phyloP scores from a whole-genome alignment of 805 yeast species.

The Metschnikowia baotianmanensis region DNA sequence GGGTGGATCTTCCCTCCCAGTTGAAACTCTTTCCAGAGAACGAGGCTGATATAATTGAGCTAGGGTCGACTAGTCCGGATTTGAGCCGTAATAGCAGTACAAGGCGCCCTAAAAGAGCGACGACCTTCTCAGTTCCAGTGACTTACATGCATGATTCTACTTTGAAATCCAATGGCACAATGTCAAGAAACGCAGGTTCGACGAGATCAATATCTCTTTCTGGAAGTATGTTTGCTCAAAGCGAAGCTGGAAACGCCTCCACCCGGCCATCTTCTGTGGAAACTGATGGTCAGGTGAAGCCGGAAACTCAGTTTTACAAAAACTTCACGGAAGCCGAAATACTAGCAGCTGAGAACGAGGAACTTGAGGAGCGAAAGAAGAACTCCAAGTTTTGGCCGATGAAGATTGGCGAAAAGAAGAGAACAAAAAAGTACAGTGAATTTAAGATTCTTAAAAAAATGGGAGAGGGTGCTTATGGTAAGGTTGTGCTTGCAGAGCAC shows the following conservation, averaged over 20 bases:
- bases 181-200: conserved; percentile 2
- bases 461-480: conserved; percentile 98
- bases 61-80: conserved; percentile 27
- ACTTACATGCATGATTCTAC: conserved; percentile 14
- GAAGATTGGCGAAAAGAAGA: conserved; percentile 60
- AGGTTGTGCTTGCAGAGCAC: conserved; percentile 77
- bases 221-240: conserved; percentile 9
- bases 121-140: conserved; percentile 30
- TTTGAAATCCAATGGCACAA: not conserved
- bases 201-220: conserved; percentile 6
- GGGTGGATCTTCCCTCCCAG: conserved; percentile 52
- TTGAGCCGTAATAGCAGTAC: conserved; percentile 36
- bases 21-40: conserved; percentile 43
- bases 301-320: conserved; percentile 18
- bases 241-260: conserved; percentile 6
- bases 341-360: conserved; percentile 44
- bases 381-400: conserved; percentile 47
- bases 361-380: conserved; percentile 34
- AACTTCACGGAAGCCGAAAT: conserved; percentile 43
- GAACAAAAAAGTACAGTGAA: conserved; percentile 70
- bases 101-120: conserved; percentile 27
- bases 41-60: conserved; percentile 31
- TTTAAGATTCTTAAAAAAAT: conserved; percentile 69
- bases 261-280: conserved; percentile 11
- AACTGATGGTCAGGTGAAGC: conserved; percentile 9